Evolutionary conservation across 495 filamentous ascomycete genomes (phyloP).

Genomic region (Pyrenula aspistea): DNA sequence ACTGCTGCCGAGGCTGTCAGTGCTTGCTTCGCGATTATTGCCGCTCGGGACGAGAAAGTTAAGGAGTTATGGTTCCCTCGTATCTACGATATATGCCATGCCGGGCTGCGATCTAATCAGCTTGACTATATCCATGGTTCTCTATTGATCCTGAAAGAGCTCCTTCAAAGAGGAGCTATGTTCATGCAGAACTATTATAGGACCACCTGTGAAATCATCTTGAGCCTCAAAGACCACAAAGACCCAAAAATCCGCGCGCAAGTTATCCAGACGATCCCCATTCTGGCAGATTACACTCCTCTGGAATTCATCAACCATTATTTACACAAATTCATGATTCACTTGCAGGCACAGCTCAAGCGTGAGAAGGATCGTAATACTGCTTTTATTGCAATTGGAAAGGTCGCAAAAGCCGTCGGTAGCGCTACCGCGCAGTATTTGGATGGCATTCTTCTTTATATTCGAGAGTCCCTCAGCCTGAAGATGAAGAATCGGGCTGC

Average conservation of each 20-base stretch:
- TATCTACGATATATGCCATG: conserved; percentile 71
- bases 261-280: conserved; percentile 79
- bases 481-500: conserved; percentile 48
- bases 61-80: conserved; percentile 76
- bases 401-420: conserved; percentile 90
- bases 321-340: conserved; percentile 92
- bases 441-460: conserved; percentile 82
- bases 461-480: conserved; percentile 57
- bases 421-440: conserved; percentile 90
- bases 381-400: conserved; percentile 88
- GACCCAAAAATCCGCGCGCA: conserved; percentile 78
- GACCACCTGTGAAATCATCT: conserved; percentile 82
- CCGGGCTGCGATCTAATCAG: conserved; percentile 65
- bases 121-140: conserved; percentile 85
- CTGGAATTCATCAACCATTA: conserved; percentile 71
- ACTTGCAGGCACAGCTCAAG: conserved; percentile 89
- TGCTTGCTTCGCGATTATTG: conserved; percentile 87
- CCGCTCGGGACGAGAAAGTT: conserved; percentile 73
- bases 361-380: conserved; percentile 85
- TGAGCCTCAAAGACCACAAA: conserved; percentile 80
- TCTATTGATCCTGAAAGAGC: conserved; percentile 77
- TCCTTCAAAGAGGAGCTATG: conserved; percentile 90
- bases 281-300: conserved; percentile 85
- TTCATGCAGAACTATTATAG: conserved; percentile 89
- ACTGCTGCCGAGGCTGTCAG: conserved; percentile 83